phyloP scores from a whole-genome alignment of 768 basidiomycete species.

The Mycena leptocephala region DNA sequence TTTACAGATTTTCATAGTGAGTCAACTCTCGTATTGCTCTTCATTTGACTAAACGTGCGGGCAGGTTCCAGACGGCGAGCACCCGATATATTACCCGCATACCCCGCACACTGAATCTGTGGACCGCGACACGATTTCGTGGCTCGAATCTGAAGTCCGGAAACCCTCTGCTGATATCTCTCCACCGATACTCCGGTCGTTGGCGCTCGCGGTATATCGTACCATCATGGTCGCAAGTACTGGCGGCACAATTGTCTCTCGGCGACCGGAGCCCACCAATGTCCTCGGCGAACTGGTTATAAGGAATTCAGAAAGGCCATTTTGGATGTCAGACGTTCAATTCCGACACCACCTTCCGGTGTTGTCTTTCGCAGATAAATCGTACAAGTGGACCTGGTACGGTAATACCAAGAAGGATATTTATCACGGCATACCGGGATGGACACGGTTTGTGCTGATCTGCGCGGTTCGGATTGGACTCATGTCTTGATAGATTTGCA shows the following conservation, averaged over 20 bases:
- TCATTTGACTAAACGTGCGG: neutral
- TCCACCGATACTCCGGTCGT: neutral
- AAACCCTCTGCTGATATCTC: neutral
- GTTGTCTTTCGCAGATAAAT: neutral
- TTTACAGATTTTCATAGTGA: conserved; percentile 6
- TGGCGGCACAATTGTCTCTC: neutral
- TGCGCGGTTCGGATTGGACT: neutral
- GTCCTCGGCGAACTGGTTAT: conserved; percentile 14
- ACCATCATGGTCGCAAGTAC: conserved; percentile 1
- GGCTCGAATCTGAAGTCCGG: conserved; percentile 2
- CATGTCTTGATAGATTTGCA: conserved; percentile 2
- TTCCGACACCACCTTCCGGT: neutral
- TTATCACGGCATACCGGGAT: conserved; percentile 23
- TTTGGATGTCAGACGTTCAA: neutral
- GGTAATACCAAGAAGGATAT: neutral
- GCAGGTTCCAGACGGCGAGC: conserved; percentile 10
- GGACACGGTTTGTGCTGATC: conserved; percentile 13
- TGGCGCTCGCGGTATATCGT: neutral
- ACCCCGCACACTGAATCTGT: neutral
- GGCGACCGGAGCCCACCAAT: neutral
- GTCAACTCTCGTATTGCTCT: neutral
- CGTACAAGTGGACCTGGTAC: conserved; percentile 17
- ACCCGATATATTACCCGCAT: neutral
- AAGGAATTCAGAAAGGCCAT: neutral
- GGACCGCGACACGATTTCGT: neutral